phyloP scores from a whole-genome alignment of 2,329 filamentous ascomycete genomes.

The Monilinia fructigena region DNA sequence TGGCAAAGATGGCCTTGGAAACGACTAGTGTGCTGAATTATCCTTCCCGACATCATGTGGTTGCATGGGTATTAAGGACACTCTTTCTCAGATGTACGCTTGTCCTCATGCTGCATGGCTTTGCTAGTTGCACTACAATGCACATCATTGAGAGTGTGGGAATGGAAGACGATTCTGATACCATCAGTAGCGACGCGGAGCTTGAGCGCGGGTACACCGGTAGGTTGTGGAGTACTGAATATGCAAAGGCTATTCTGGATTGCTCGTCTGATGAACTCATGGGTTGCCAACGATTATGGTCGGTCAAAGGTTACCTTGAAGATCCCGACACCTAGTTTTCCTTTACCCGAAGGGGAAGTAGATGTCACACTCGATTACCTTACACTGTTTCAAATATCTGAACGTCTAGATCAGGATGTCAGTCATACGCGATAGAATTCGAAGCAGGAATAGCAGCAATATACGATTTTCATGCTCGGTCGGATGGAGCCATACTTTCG shows the following conservation, averaged over 20 bases:
- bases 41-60: constrained; percentile 31
- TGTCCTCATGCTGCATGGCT: constrained; percentile 37
- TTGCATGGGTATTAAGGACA: constrained; percentile 33
- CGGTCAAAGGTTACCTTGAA: constrained; percentile 19
- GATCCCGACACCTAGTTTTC: constrained; percentile 12
- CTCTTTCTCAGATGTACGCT: constrained; percentile 35
- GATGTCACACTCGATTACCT: constrained; percentile 19
- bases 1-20: constrained; percentile 34
- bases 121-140: constrained; percentile 34
- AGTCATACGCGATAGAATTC: constrained; percentile 2
- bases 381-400: constrained; percentile 13
- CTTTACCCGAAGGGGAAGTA: background rate
- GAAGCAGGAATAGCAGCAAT: constrained; percentile 15
- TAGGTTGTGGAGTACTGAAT: constrained; percentile 17
- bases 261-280: constrained; percentile 15
- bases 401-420: constrained; percentile 16
- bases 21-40: constrained; percentile 22
- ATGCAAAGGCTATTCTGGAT: constrained; percentile 16
- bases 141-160: constrained; percentile 37
- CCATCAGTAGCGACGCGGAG: background rate
- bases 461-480: background rate
- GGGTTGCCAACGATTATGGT: constrained; percentile 21
- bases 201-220: background rate
- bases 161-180: constrained; percentile 17
- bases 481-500: constrained; percentile 17